Percentiles rank a stretch among this genome's conserved stretches.
These are phyloP conservation scores for Chalciporus pseudorubinellus DNA, from an alignment of 768 basidiomycete species.

Conservation along the genomic window DNA sequence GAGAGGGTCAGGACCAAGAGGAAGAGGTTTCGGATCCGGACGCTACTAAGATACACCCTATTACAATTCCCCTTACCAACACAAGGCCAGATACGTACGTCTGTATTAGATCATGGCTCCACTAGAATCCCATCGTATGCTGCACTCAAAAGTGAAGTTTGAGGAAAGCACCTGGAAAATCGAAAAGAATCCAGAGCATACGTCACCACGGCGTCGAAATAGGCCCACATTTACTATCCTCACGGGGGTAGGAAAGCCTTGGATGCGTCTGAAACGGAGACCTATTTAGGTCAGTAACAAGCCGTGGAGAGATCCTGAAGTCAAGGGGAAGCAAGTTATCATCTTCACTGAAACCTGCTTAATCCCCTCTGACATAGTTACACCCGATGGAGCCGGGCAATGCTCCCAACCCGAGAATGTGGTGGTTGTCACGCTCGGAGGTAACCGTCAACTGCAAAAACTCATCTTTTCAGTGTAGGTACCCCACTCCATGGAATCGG, in stretches of 20 bases:
- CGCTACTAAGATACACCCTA: no score
- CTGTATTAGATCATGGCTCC: no score
- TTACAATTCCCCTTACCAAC: no score
- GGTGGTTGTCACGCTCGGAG: background rate
- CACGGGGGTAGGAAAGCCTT: background rate
- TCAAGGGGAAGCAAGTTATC: background rate
- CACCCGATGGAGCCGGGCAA: background rate
- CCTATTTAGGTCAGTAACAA: conserved; percentile 1
- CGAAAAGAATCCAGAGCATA: no score
- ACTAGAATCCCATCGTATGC: no score
- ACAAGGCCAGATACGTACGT: no score
- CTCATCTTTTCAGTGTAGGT: background rate
- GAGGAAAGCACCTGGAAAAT: no score
- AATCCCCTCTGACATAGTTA: background rate
- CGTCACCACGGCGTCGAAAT: no score
- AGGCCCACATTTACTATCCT: background rate
- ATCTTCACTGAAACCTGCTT: background rate
- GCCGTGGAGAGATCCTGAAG: conserved; percentile 4
- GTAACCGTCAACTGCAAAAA: background rate
- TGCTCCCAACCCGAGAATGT: background rate
- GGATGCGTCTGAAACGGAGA: background rate
- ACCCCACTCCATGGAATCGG: background rate
- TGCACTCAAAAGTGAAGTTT: background rate
- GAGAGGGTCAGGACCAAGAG: no score
- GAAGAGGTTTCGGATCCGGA: no score